A percentile compares a stretch with the other conserved stretches of the same genome.
Conservation (phyloP, 2,329 filamentous ascomycete genomes). For the Penicillium polonicum region DNA sequence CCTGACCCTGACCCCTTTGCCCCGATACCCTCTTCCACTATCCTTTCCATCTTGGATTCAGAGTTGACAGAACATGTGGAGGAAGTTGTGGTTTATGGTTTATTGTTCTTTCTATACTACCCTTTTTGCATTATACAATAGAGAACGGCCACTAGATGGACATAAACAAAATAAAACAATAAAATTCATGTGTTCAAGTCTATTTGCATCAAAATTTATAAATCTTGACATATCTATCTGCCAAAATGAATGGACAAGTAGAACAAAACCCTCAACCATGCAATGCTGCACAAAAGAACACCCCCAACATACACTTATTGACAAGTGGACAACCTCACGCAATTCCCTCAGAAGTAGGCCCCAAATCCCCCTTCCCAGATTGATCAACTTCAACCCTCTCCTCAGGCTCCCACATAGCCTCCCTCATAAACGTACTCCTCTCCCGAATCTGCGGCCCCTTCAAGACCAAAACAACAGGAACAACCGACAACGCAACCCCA, state of each 20-base stretch:
- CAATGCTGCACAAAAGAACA: not conserved
- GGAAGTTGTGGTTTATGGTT: slow-evolving; percentile 7
- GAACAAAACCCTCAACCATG: not conserved
- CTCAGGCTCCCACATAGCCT: slow-evolving; percentile 23
- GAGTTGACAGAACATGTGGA: slow-evolving; percentile 3
- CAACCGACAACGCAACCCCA: slow-evolving; percentile 39
- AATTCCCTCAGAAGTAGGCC: slow-evolving; percentile 1
- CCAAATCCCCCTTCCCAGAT: slow-evolving; percentile 4
- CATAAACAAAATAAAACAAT: slow-evolving; percentile 12
- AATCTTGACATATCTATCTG: not conserved
- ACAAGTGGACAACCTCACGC: not conserved
- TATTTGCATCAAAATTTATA: not conserved
- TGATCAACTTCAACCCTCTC: slow-evolving; percentile 14
- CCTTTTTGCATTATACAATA: slow-evolving; percentile 9
- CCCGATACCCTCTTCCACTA: slow-evolving; percentile 13
- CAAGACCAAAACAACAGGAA: slow-evolving; percentile 43
- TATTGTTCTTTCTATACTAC: slow-evolving; percentile 10
- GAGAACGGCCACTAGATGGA: slow-evolving; percentile 12
- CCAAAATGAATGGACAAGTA: not conserved
- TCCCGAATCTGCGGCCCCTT: slow-evolving; percentile 44
- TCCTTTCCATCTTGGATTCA: not conserved
- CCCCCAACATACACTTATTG: not conserved
- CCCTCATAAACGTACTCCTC: slow-evolving; percentile 30
- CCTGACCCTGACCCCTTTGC: not conserved
- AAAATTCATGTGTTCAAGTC: not conserved